Base-by-base conservation (phyloP, 2,329 filamentous ascomycete species). In the Epichloe aotearoae region DNA sequence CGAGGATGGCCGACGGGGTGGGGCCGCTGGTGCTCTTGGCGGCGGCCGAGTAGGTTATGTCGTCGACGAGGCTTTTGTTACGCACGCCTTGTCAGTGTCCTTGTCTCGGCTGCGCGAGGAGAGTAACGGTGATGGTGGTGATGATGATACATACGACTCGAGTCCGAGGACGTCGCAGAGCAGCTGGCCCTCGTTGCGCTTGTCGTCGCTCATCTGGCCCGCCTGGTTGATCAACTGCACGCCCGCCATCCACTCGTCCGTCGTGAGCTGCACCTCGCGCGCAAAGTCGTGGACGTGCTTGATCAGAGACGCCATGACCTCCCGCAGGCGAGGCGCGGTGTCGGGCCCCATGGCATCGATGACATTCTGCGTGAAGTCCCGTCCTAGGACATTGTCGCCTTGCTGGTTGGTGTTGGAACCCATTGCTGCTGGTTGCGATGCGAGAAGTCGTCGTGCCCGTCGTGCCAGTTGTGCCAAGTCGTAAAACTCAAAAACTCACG, bases 241-340 rank as follows among this genome's bases (percentile, higher is more conserved):
- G 45, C 82, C 87, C 8, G 76, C 70, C 69, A 86, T 77, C 86
- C 85, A 90, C 70, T 93, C 87, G 51, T 85, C 83, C n/a, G 80
- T 74, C 7, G 84, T 90, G 52, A 93, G 78, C 64, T 89, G 79
- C 55, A 86, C 80, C 65, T 93, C 86, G 46, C 86, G 82, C 39
- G 83, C 80, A 65, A 91, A 91, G 67, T 88, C 86, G 68, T 93
- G 87, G 51, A 91, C 73, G 69, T 91, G 86, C 51, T 73, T 74
- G 62, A 90, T 82, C 53, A 90, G 69, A 33, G 77, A 76, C 46
- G 75, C 65, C 70, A 91, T 76, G 63, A 91, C 75, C 58, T 82
- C 72, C 53, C 82, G 78, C 60, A 84, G 76, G 41, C 87, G 77
- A 34, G 84, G 80, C 55, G 76, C 72, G 10, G 84, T 83, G 55